A percentile compares a stretch with the other conserved stretches of the same genome.
phyloP scores from a whole-genome alignment of 139 green algal genomes.

The Dunaliella sp. region DNA sequence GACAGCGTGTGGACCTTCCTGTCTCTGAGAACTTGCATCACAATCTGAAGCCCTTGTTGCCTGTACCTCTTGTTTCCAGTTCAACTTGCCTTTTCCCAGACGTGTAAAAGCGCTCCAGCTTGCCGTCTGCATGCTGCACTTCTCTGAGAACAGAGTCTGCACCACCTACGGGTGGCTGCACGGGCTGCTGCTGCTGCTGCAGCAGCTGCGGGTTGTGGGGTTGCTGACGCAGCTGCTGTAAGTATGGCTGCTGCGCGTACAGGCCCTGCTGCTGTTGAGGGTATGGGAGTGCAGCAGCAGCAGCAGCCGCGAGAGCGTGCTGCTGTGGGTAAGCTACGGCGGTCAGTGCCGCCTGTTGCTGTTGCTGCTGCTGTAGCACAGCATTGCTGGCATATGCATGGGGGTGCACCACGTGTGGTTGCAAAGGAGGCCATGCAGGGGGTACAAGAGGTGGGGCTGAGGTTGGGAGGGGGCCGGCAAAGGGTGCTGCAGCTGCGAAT shows the following conservation, averaged over 20 bases:
- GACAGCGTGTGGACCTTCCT: too few species aligned
- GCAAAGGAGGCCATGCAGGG: too few species aligned
- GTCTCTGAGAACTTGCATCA: too few species aligned
- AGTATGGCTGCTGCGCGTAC: neutral
- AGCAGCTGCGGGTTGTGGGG: too few species aligned
- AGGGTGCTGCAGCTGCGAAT: neutral
- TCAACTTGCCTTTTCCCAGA: conserved; percentile 39
- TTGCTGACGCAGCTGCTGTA: too few species aligned
- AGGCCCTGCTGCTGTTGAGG: neutral
- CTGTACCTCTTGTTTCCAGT: too few species aligned
- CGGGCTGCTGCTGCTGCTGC: conserved; percentile 10
- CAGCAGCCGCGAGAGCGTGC: neutral
- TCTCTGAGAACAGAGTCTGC: conserved; percentile 29
- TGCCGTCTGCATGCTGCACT: conserved; percentile 52
- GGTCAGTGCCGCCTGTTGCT: neutral
- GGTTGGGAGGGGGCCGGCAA: neutral
- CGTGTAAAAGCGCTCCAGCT: conserved; percentile 54
- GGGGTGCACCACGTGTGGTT: neutral
- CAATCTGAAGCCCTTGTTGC: too few species aligned
- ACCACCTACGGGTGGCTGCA: neutral
- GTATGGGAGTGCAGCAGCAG: neutral
- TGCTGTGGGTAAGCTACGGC: neutral
- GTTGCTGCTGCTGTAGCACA: neutral
- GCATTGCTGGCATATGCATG: neutral
- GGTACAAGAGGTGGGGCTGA: neutral